These are phyloP conservation scores for Glonium stellatum DNA, from an alignment of 495 filamentous ascomycete species.

Conservation along the genomic window DNA sequence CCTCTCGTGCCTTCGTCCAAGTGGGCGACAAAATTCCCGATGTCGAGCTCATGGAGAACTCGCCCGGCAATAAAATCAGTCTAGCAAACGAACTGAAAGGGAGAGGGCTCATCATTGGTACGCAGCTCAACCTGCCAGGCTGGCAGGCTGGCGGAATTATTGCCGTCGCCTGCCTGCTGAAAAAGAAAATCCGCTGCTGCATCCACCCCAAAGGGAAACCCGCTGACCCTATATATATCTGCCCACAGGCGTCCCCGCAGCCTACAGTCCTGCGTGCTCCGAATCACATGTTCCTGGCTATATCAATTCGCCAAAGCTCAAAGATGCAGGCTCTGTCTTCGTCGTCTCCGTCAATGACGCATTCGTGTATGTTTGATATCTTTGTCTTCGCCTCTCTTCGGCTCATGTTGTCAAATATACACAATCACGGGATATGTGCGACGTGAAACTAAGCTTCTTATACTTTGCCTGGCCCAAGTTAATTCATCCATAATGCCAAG, in stretches of 20 bases:
- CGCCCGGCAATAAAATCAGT: constrained; percentile 78
- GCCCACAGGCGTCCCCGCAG: constrained; percentile 64
- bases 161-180: not conserved
- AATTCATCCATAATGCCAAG: too few relatives aligned
- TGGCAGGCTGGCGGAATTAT: too few relatives aligned
- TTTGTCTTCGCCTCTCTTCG: constrained; percentile 11
- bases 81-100: constrained; percentile 64
- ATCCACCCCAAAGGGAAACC: not conserved
- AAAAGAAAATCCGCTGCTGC: not conserved
- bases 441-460: constrained; percentile 6
- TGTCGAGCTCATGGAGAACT: constrained; percentile 56
- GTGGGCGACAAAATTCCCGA: constrained; percentile 57
- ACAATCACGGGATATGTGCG: not conserved
- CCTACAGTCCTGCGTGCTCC: constrained; percentile 79
- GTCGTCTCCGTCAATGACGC: constrained; percentile 92
- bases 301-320: constrained; percentile 64
- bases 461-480: not conserved
- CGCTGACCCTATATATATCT: not conserved
- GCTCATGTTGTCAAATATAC: not conserved
- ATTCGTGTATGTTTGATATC: constrained; percentile 64
- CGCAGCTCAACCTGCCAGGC: constrained; percentile 6
- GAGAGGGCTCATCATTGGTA: constrained; percentile 68
- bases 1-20: constrained; percentile 45
- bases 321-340: constrained; percentile 70
- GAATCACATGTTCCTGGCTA: constrained; percentile 74